Percentiles rank a stretch among this genome's conserved stretches.
These are phyloP conservation scores for Saururus chinensis DNA, from an alignment of 164 flowering plant species.

Conservation along the genomic window DNA sequence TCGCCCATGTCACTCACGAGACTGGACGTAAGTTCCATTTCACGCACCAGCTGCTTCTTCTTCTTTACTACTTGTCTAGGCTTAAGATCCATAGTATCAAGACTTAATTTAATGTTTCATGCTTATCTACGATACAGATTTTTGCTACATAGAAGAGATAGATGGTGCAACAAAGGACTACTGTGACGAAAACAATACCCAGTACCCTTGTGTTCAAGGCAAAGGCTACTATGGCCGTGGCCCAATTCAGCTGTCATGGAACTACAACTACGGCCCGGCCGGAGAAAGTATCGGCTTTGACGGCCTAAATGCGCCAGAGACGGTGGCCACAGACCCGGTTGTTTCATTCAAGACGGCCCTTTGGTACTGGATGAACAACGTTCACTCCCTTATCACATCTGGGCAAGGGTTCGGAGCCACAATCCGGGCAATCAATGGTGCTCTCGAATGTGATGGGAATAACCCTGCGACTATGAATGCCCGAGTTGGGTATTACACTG, in stretches of 20 bases:
- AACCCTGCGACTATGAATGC: slow-evolving; percentile 20
- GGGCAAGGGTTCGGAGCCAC: slow-evolving; percentile 60
- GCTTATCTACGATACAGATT: slow-evolving; percentile 14
- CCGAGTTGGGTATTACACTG: slow-evolving; percentile 28
- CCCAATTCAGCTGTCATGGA: slow-evolving; percentile 61
- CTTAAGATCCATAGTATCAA: too few species aligned
- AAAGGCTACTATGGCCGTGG: slow-evolving; percentile 52
- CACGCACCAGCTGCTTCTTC: too few species aligned
- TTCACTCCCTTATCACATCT: slow-evolving; percentile 20
- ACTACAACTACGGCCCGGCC: slow-evolving; percentile 64
- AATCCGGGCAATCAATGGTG: slow-evolving; percentile 49
- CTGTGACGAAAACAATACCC: slow-evolving; percentile 29
- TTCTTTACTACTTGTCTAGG: too few species aligned
- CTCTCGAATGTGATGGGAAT: slow-evolving; percentile 36
- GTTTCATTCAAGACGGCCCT: slow-evolving; percentile 45
- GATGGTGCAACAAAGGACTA: slow-evolving; percentile 34
- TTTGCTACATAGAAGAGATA: slow-evolving; percentile 44
- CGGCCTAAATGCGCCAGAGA: slow-evolving; percentile 42
- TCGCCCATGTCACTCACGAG: slow-evolving; percentile 22
- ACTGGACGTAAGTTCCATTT: slow-evolving; percentile 42
- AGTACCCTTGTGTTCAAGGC: slow-evolving; percentile 32
- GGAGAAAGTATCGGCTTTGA: slow-evolving; percentile 42
- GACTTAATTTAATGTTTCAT: too few species aligned
- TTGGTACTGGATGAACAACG: slow-evolving; percentile 54
- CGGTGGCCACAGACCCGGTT: slow-evolving; percentile 28